phyloP scores from a whole-genome alignment of 805 yeast species.

The Cyberlindnera amylophila region DNA sequence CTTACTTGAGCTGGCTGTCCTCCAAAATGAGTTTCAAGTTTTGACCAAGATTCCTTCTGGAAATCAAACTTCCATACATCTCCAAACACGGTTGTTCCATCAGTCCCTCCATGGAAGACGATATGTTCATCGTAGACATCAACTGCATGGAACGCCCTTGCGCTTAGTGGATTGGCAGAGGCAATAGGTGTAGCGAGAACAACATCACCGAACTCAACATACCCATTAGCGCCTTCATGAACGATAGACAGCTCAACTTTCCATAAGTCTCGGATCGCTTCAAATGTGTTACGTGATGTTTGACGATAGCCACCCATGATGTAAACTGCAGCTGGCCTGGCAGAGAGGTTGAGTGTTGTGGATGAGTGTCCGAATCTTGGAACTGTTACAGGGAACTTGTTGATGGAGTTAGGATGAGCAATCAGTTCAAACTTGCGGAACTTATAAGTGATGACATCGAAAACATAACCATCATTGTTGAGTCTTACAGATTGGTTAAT shows the following conservation, averaged over 20 bases:
- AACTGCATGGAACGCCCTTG: conserved; percentile 36
- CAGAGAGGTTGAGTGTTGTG: conserved; percentile 20
- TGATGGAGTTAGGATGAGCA: conserved; percentile 31
- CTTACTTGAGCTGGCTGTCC: conserved; percentile 12
- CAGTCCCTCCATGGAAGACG: conserved; percentile 36
- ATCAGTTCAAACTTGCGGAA: conserved; percentile 44
- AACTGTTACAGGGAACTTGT: conserved; percentile 30
- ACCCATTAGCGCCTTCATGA: conserved; percentile 33
- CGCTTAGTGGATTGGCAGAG: conserved; percentile 11
- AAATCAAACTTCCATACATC: conserved; percentile 52
- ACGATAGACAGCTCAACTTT: conserved; percentile 35
- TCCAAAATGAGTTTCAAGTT: conserved; percentile 27
- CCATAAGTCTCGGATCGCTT: conserved; percentile 40
- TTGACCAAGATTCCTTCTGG: conserved; percentile 39
- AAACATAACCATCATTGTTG: conserved; percentile 53
- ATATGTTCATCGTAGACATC: conserved; percentile 22
- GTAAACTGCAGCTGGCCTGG: conserved; percentile 33
- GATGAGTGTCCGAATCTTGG: conserved; percentile 41
- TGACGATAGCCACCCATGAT: conserved; percentile 49
- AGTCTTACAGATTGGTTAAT: conserved; percentile 42
- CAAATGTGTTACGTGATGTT: conserved; percentile 27
- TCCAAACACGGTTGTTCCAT: conserved; percentile 33
- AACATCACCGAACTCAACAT: conserved; percentile 34
- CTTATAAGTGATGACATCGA: conserved; percentile 46
- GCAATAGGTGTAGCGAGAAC: conserved; percentile 33